These are phyloP conservation scores for Mycogone perniciosa DNA, from an alignment of 2,329 filamentous ascomycete genomes.

Conservation along the genomic window DNA sequence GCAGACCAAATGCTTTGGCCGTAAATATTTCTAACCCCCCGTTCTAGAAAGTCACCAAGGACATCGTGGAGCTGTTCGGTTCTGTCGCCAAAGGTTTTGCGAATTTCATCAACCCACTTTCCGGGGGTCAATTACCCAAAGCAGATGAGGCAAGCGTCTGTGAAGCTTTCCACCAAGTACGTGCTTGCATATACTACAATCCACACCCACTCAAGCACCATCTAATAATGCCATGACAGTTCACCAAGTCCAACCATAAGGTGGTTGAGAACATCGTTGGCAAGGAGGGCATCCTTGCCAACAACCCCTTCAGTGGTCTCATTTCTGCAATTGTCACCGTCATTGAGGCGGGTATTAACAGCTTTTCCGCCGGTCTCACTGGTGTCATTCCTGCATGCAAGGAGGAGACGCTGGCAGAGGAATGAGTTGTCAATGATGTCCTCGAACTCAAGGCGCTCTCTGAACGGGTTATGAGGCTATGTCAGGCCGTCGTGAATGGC, in stretches of 20 bases:
- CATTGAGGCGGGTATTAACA: constrained; percentile 17
- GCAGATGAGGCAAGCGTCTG: constrained; percentile 14
- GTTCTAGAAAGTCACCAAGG: neutral
- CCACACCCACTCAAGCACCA: neutral
- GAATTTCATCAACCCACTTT: neutral
- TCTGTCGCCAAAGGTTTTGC: neutral
- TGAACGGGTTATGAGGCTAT: no score
- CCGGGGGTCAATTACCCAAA: neutral
- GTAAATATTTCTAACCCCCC: no score
- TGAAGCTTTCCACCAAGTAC: constrained; percentile 13
- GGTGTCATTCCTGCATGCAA: constrained; percentile 15
- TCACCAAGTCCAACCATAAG: constrained; percentile 14
- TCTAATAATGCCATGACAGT: constrained; percentile 8
- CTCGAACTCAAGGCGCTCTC: neutral
- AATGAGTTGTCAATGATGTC: constrained; percentile 1
- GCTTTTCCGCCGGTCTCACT: constrained; percentile 15
- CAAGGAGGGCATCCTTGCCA: constrained; percentile 9
- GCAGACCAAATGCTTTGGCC: no score
- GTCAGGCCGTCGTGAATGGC: no score
- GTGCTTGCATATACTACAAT: neutral
- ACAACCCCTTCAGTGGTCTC: constrained; percentile 11
- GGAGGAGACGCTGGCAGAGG: constrained; percentile 8
- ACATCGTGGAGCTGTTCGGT: neutral
- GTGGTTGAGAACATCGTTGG: constrained; percentile 18
- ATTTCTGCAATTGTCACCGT: constrained; percentile 14